Conservation (phyloP, 2,329 filamentous ascomycete species). For the Botrytis hyacinthi region DNA sequence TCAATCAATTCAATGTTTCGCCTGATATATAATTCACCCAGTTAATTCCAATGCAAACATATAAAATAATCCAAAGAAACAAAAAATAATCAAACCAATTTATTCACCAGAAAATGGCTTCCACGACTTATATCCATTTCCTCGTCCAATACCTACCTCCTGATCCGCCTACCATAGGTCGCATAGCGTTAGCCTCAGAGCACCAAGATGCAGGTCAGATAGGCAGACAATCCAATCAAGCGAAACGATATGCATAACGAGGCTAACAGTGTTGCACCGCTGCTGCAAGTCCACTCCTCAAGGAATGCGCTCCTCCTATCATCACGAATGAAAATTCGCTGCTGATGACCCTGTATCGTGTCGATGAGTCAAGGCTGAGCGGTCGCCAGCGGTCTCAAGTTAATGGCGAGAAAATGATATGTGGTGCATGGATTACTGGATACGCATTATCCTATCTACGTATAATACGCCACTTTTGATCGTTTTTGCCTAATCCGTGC, state of each 20-base stretch:
- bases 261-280: not conserved
- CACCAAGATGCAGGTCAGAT: conserved; percentile 4
- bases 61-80: not conserved
- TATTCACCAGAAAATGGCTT: not conserved
- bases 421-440: not conserved
- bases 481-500: not conserved
- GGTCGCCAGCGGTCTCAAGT: not conserved
- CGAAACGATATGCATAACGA: not conserved
- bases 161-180: not conserved
- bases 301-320: not conserved
- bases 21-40: not conserved
- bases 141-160: not conserved
- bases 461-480: not conserved
- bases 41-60: not conserved
- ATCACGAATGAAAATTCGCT: not conserved
- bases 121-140: not conserved
- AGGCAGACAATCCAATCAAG: conserved; percentile 5
- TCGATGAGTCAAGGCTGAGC: conserved; percentile 2
- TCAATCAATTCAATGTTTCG: not conserved
- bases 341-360: not conserved
- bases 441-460: not conserved
- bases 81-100: not conserved
- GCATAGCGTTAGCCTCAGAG: not conserved
- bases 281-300: not conserved
- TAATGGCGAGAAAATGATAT: not conserved